Evolutionary conservation across 495 filamentous ascomycete genomes (phyloP).

Genomic region (Aspergillus bridgeri): DNA sequence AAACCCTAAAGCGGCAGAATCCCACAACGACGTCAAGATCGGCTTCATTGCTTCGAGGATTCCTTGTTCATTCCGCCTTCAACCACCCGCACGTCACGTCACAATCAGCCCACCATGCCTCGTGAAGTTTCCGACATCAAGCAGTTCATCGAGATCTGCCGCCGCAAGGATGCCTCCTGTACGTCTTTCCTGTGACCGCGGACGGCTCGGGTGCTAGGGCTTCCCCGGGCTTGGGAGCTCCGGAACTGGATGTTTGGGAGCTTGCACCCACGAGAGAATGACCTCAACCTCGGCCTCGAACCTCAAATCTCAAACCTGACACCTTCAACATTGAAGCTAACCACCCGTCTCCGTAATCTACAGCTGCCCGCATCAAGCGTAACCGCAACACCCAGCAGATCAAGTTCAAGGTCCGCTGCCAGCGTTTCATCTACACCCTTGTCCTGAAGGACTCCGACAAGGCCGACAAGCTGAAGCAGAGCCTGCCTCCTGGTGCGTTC

Average conservation of each 20-base stretch:
- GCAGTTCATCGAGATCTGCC: constrained; percentile 99
- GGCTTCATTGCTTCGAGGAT: constrained; percentile 4
- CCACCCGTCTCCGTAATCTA: constrained; percentile 47
- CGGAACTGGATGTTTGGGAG: neutral
- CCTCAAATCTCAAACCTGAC: too few species aligned
- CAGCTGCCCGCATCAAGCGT: constrained; percentile 97
- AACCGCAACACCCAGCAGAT: constrained; percentile 79
- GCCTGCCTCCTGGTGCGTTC: constrained; percentile 84
- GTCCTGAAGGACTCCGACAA: constrained; percentile 97
- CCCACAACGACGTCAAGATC: constrained; percentile 21
- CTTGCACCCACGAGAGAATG: neutral
- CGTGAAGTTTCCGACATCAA: constrained; percentile 98
- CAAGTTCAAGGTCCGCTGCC: constrained; percentile 99
- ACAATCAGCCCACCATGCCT: constrained; percentile 68
- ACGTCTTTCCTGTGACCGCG: constrained; percentile 35
- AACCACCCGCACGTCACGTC: constrained; percentile 8
- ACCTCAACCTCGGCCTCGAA: neutral
- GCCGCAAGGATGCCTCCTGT: constrained; percentile 97
- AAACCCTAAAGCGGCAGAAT: constrained; percentile 16
- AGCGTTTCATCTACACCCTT: constrained; percentile 91
- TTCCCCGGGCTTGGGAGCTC: constrained; percentile 5
- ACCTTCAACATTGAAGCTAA: constrained; percentile 13
- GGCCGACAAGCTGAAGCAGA: constrained; percentile 99
- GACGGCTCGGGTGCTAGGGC: neutral
- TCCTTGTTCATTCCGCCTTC: constrained; percentile 12